Evolutionary conservation across 2,329 filamentous ascomycete species (phyloP), one percentile per base, ranked within the genome.

Genomic region (Dothideomycetes sp.): DNA sequence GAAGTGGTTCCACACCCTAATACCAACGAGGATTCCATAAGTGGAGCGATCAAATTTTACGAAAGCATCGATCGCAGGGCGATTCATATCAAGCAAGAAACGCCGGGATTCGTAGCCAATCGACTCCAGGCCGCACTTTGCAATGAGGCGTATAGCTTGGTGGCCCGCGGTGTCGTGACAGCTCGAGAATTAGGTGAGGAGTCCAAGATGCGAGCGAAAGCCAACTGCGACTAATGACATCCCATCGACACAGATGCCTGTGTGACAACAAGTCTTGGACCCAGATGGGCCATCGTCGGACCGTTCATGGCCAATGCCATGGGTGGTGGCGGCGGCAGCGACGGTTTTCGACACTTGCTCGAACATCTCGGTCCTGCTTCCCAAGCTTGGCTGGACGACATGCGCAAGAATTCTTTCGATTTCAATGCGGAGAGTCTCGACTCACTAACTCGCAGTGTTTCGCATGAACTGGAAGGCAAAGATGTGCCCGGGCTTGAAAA

Each of bases 91-190:
- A 59, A 65, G 34, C 69, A 71, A 29, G 70, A 76, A 51, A 61
- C 64, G 11, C 63, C 65, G 0, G 74, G 74, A 1, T 78, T 78
- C 46, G 73, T 77, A 6, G 71, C 70, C 4, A 78, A 78, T 43
- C 56, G 74, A 9, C 59, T 78, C 2, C 71, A 72, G 0, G 77
- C 75, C 54, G 73, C 73, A 2, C 48, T 78, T 17, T 57, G 76
- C 24, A 58, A 71, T 5, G 74, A 78, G 49, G 70, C 73, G 3
- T 67, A 73, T 18, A 64, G 70, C 50, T 61, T 78, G 1, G 73
- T 78, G 2, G 56, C 66, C 5, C 59, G 67, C 41, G 72, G 70
- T 8, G 71, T 78, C 1, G 67, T 74, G 3, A 56, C 59, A 2
- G 71, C 70, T 0, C 55, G 62, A 10, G 73, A 78, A 38, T 50